Evolutionary conservation across 2,329 filamentous ascomycete genomes (phyloP).

Genomic region (Aspergillus puulaauensis): DNA sequence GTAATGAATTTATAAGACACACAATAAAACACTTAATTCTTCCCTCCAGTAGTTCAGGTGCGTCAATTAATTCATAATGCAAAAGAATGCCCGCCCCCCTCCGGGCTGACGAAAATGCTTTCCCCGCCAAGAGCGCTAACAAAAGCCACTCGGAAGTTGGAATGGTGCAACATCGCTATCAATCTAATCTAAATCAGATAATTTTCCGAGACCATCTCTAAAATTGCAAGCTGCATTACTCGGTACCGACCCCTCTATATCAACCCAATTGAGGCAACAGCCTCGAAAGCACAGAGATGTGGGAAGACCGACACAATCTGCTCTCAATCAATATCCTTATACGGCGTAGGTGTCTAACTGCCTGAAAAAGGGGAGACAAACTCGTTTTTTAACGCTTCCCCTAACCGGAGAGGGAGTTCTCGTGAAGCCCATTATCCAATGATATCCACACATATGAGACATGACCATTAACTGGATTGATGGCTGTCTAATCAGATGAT

Average conservation of each 20-base stretch:
- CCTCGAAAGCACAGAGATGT: too few species aligned
- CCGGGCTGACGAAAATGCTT: neutral
- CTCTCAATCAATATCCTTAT: too few species aligned
- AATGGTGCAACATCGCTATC: conserved; percentile 8
- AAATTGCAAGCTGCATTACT: neutral
- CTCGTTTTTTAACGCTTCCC: neutral
- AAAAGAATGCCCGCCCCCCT: neutral
- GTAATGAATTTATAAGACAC: too few species aligned
- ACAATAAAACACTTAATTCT: too few species aligned
- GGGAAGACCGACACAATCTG: too few species aligned
- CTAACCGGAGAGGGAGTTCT: neutral
- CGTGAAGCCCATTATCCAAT: neutral
- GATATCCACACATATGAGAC: neutral
- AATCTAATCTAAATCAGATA: conserved; percentile 19
- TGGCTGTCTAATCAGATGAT: conserved; percentile 8
- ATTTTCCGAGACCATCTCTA: neutral
- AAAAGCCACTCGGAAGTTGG: neutral
- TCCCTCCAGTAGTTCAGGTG: too few species aligned
- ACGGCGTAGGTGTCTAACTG: too few species aligned
- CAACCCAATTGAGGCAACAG: neutral
- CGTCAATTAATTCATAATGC: neutral
- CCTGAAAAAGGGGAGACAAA: neutral
- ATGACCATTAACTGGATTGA: neutral
- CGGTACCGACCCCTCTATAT: neutral
- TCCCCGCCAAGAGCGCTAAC: neutral